phyloP scores from a whole-genome alignment of 306 rosid species.

The Gleditsia sinensis region DNA sequence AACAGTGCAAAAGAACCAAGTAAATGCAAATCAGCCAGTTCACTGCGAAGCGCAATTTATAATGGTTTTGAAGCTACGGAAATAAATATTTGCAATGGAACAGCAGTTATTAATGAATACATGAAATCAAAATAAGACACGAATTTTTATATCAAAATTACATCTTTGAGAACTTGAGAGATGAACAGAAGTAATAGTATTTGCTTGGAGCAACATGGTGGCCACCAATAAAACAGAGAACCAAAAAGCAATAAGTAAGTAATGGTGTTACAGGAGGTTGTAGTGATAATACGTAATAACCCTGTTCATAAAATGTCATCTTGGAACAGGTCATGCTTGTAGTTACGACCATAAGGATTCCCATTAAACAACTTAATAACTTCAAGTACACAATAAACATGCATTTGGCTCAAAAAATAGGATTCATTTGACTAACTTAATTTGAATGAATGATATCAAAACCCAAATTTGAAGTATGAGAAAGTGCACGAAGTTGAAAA shows the following conservation, averaged over 20 bases:
- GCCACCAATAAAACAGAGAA: neutral
- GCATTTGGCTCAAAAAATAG: neutral
- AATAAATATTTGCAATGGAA: neutral
- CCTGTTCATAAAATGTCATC: neutral
- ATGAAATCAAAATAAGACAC: neutral
- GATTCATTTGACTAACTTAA: slow-evolving; percentile 3
- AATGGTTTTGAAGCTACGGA: slow-evolving; percentile 2
- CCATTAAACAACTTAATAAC: neutral
- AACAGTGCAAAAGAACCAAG: slow-evolving; percentile 4
- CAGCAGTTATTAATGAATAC: neutral
- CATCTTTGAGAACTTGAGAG: neutral
- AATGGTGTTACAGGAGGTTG: neutral
- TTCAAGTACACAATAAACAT: neutral
- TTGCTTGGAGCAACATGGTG: neutral
- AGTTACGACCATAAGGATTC: slow-evolving; percentile 10
- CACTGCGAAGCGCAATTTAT: neutral
- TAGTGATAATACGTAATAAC: neutral
- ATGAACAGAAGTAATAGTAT: neutral
- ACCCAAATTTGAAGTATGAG: neutral
- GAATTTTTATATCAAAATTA: neutral
- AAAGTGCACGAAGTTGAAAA: neutral
- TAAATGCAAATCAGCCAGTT: neutral
- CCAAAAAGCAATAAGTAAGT: neutral
- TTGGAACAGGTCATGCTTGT: neutral
- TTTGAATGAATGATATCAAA: neutral